Evolutionary conservation across 179 eudicot species (phyloP).

Genomic region (Beta corolliflora): DNA sequence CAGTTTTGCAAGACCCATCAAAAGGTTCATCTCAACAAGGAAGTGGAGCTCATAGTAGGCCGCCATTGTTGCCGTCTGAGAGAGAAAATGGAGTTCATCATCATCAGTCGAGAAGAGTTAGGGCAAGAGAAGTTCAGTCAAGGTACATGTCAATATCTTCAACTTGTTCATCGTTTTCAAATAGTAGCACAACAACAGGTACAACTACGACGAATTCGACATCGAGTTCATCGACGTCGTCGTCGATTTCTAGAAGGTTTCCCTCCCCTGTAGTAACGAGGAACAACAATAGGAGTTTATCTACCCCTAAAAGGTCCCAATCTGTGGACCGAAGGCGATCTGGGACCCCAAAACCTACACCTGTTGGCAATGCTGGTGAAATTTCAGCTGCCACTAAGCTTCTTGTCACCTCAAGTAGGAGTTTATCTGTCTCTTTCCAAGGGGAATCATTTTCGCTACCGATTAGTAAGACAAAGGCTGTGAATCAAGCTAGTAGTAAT

Average conservation of each 20-base stretch:
- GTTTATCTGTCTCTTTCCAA: conserved; percentile 92
- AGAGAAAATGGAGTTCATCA: conserved; percentile 53
- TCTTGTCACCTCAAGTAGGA: conserved; percentile 79
- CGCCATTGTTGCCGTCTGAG: conserved; percentile 79
- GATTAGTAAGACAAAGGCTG: conserved; percentile 76
- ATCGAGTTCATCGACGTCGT: conserved; percentile 53
- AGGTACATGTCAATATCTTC: conserved; percentile 86
- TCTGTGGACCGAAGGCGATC: conserved; percentile 80
- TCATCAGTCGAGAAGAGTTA: conserved; percentile 40
- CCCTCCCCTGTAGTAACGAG: conserved; percentile 42
- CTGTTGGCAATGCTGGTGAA: conserved; percentile 48
- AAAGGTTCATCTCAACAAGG: conserved; percentile 31
- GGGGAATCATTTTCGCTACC: conserved; percentile 89
- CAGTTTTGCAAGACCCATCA: conserved; percentile 9
- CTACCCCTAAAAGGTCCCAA: conserved; percentile 63
- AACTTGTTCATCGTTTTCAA: conserved; percentile 42
- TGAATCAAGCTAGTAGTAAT: conserved; percentile 41
- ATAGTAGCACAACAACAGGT: conserved; percentile 32
- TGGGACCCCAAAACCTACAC: conserved; percentile 37
- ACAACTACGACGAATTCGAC: conserved; percentile 38
- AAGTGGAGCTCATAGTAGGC: conserved; percentile 38
- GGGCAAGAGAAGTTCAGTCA: conserved; percentile 71
- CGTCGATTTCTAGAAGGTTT: conserved; percentile 52
- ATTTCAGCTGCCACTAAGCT: conserved; percentile 73
- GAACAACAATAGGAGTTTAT: conserved; percentile 27